phyloP scores from a whole-genome alignment of 2,329 filamentous ascomycete genomes.

The Aspergillus fischeri region DNA sequence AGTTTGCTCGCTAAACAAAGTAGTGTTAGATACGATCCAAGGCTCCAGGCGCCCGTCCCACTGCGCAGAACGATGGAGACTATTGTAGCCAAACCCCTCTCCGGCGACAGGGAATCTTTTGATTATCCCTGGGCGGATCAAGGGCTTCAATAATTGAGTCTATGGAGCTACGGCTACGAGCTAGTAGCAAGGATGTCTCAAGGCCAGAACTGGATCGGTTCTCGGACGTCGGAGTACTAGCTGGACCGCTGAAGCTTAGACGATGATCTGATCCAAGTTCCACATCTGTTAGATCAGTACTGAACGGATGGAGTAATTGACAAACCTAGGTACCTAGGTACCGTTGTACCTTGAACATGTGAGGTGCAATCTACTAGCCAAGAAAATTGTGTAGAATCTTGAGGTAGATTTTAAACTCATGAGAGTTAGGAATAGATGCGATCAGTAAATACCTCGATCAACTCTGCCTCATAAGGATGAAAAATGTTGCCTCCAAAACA shows the following conservation, averaged over 20 bases:
- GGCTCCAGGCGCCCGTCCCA: background rate
- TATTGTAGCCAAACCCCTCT: conserved; percentile 9
- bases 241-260: background rate
- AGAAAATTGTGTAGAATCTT: background rate
- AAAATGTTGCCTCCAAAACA: background rate
- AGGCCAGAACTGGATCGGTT: background rate
- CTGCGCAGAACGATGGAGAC: conserved; percentile 12
- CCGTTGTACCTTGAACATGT: background rate
- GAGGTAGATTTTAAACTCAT: background rate
- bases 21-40: background rate
- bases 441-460: background rate
- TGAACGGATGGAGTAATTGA: background rate
- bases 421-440: background rate
- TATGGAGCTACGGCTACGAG: background rate
- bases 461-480: background rate
- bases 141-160: conserved; percentile 1
- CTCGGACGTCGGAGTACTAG: background rate
- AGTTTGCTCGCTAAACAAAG: background rate
- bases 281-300: background rate
- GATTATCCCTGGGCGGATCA: conserved; percentile 32
- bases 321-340: background rate
- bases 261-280: background rate
- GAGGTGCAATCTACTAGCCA: background rate
- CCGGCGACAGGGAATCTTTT: conserved; percentile 18
- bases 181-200: background rate